Conservation (phyloP, 345 rosid species). For the Euphorbia tirucalli region DNA sequence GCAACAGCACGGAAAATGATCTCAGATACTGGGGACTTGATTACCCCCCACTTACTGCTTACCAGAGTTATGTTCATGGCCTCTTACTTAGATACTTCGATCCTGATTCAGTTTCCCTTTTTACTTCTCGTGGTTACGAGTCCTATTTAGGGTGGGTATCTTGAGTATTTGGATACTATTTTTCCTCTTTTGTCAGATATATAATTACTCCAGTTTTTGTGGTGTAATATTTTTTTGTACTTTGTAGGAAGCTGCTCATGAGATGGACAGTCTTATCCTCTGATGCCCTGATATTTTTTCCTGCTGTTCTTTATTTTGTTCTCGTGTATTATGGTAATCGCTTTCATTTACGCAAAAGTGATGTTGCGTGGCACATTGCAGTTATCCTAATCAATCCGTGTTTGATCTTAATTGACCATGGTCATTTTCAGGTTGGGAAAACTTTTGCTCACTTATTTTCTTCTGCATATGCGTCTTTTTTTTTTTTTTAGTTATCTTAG, state of each 20-base stretch:
- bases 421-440: constrained; percentile 86
- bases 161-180: not conserved
- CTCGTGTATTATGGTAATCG: constrained; percentile 38
- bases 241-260: constrained; percentile 81
- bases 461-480: not conserved
- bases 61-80: constrained; percentile 87
- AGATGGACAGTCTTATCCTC: constrained; percentile 90
- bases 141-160: constrained; percentile 65
- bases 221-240: constrained; percentile 4
- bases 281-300: constrained; percentile 75
- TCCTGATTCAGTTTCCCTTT: constrained; percentile 64
- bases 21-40: constrained; percentile 94
- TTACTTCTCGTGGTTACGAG: constrained; percentile 72
- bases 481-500: constrained; percentile 9
- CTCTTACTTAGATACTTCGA: constrained; percentile 55
- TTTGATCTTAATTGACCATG: constrained; percentile 81
- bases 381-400: constrained; percentile 77
- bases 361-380: constrained; percentile 70
- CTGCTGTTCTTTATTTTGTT: constrained; percentile 66
- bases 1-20: constrained; percentile 63
- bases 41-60: constrained; percentile 96
- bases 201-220: too few species aligned
- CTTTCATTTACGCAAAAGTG: constrained; percentile 28
- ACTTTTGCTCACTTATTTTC: constrained; percentile 3
- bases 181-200: not conserved